Conservation (phyloP, 495 filamentous ascomycete species). For the Aspergillus hancockii region DNA sequence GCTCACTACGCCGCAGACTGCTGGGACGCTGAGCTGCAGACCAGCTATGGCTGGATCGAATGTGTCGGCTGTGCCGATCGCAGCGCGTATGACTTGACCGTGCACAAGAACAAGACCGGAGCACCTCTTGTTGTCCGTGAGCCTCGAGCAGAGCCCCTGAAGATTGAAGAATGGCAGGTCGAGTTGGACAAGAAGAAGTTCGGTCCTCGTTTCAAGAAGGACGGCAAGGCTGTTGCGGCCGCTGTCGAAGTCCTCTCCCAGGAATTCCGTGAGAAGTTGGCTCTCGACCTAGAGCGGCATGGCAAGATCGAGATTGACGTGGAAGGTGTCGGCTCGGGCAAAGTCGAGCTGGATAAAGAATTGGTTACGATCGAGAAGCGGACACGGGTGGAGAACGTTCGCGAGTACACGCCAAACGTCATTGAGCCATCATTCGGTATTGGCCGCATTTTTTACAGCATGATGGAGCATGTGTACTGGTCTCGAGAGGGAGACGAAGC, state of each 20-base stretch:
- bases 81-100: conserved; percentile 76
- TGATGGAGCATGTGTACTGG: conserved; percentile 83
- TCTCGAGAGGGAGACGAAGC: conserved; percentile 62
- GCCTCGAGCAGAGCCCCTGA: conserved; percentile 63
- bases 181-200: conserved; percentile 84
- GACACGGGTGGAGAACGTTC: conserved; percentile 65
- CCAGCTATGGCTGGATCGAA: conserved; percentile 83
- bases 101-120: conserved; percentile 80
- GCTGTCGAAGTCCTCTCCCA: conserved; percentile 68
- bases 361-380: conserved; percentile 70
- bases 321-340: conserved; percentile 59
- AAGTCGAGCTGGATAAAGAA: conserved; percentile 71
- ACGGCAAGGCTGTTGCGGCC: conserved; percentile 70
- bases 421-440: conserved; percentile 88
- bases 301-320: conserved; percentile 71
- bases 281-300: conserved; percentile 60
- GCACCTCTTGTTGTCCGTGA: conserved; percentile 71
- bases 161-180: conserved; percentile 73
- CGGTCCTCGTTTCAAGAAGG: conserved; percentile 78
- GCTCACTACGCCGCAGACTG: conserved; percentile 84
- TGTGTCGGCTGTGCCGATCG: conserved; percentile 84
- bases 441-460: conserved; percentile 73
- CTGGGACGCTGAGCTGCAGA: conserved; percentile 81
- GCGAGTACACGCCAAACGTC: conserved; percentile 81
- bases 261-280: conserved; percentile 68